Base-by-base conservation (phyloP, 108 stramenopile species). In the Thalassiosira profunda region DNA sequence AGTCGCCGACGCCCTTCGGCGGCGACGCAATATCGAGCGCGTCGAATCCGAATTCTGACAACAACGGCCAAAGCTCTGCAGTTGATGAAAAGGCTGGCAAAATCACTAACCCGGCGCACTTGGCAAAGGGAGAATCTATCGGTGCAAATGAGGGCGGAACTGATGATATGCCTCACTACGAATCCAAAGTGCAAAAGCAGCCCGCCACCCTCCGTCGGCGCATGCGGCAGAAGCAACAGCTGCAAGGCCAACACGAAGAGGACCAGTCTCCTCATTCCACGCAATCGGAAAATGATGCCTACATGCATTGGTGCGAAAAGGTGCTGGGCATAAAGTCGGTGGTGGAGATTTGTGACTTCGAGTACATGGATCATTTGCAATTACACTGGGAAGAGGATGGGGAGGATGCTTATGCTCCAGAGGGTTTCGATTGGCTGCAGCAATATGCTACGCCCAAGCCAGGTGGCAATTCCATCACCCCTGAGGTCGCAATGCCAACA, bases 331-430 rank as follows among this genome's bases (percentile, higher is more conserved):
- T 90, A 45, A 57, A 73, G 68, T 85, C 83, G 14, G 69, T 79
- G 10, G 60, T 92, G 31, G 82, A 84, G 72, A 84, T 92, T 38
- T 75, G 83, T 57, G 74, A 72, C 20, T 87, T 89, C 58, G 82
- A 86, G 31, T 92, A 92, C 53, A 61, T 72, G 36, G 88, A 92
- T 67, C 76, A 86, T 80, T 64, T 75, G 69, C 38, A 46, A 51
- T 34, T 84, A 54, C 48, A 84, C 56, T 70, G 65, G 46, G 72
- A 85, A 23, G 25, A 57, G 25, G 74, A 75, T 49, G 80, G 71
- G 37, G 48, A 63, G 0, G 72, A 65, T 33, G 74, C 28, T 63
- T 28, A 48, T 0, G 52, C 75, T 42, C 30, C 61, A 23, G 41
- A 70, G 18, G 70, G 61, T 15, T 76, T 81, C 43, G 76, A 81